Evolutionary conservation across 495 filamentous ascomycete genomes (phyloP).

Genomic region (Penicillium diatomitis): DNA sequence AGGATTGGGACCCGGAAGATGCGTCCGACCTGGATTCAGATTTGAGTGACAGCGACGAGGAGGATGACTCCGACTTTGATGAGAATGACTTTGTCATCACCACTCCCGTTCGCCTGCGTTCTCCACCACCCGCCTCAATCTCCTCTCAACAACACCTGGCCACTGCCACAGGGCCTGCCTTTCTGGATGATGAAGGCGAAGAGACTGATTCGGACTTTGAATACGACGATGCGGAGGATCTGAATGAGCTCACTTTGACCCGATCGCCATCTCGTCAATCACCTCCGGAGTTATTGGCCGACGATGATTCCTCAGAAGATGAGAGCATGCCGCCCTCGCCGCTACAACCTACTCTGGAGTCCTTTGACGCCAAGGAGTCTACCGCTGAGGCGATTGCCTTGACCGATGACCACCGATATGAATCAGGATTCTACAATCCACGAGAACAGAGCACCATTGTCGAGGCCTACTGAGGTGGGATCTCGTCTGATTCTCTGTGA

Average conservation of each 20-base stretch:
- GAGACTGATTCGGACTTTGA: slow-evolving; percentile 44
- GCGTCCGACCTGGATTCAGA: slow-evolving; percentile 44
- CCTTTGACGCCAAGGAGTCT: slow-evolving; percentile 61
- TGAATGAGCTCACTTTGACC: slow-evolving; percentile 59
- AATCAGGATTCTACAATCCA: slow-evolving; percentile 53
- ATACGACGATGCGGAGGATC: slow-evolving; percentile 58
- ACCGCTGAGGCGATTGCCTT: slow-evolving; percentile 43
- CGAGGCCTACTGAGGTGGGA: slow-evolving; percentile 30
- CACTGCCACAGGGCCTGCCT: slow-evolving; percentile 26
- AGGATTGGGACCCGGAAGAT: slow-evolving; percentile 55
- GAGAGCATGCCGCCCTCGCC: slow-evolving; percentile 82
- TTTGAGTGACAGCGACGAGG: slow-evolving; percentile 53
- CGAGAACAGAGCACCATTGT: slow-evolving; percentile 34
- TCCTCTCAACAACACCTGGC: slow-evolving; percentile 12
- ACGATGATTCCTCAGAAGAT: slow-evolving; percentile 63
- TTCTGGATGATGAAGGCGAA: slow-evolving; percentile 41
- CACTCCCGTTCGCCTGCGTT: slow-evolving; percentile 29
- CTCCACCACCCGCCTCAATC: slow-evolving; percentile 16
- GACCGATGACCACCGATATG: slow-evolving; percentile 41
- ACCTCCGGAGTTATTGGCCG: slow-evolving; percentile 71
- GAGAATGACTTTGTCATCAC: slow-evolving; percentile 36
- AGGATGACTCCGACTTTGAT: slow-evolving; percentile 46
- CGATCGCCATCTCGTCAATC: slow-evolving; percentile 64
- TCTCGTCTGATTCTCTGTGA: neutral
- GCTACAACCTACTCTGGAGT: slow-evolving; percentile 51